Evolutionary conservation across 2,329 filamentous ascomycete species (phyloP).

Genomic region (Penicillium sp.): DNA sequence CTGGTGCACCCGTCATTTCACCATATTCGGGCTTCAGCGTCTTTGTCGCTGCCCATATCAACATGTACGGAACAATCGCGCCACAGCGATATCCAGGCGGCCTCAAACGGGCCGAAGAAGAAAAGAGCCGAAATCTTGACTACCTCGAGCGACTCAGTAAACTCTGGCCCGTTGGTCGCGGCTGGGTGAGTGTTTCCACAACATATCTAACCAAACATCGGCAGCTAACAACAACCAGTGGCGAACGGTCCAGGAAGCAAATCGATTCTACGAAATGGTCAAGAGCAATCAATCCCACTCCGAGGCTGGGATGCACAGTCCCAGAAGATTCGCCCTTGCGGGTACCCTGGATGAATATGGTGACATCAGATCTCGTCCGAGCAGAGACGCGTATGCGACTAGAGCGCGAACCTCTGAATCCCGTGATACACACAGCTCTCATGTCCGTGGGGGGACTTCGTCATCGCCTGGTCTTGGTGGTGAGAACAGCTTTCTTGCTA

Average conservation of each 20-base stretch:
- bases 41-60: slow-evolving; percentile 39
- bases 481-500: neutral
- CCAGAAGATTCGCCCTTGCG: slow-evolving; percentile 31
- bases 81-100: slow-evolving; percentile 36
- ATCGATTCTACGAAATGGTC: slow-evolving; percentile 36
- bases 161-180: slow-evolving; percentile 37
- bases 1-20: slow-evolving; percentile 34
- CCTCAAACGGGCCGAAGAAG: slow-evolving; percentile 29
- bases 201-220: too few species aligned
- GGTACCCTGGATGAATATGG: slow-evolving; percentile 39
- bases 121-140: slow-evolving; percentile 32
- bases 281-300: slow-evolving; percentile 27
- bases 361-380: slow-evolving; percentile 35
- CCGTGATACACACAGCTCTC: slow-evolving; percentile 6
- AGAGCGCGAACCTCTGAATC: slow-evolving; percentile 15
- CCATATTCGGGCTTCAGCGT: slow-evolving; percentile 40
- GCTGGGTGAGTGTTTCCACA: slow-evolving; percentile 28
- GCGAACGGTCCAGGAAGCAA: slow-evolving; percentile 37
- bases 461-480: slow-evolving; percentile 11
- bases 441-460: neutral
- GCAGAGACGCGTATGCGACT: slow-evolving; percentile 15
- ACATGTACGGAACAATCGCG: slow-evolving; percentile 39
- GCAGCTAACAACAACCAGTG: slow-evolving; percentile 24
- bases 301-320: slow-evolving; percentile 24
- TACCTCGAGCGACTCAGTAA: slow-evolving; percentile 35